Evolutionary conservation across 1,139 yeast genomes (phyloP).

Genomic region (Saccharomyces hybrid): DNA sequence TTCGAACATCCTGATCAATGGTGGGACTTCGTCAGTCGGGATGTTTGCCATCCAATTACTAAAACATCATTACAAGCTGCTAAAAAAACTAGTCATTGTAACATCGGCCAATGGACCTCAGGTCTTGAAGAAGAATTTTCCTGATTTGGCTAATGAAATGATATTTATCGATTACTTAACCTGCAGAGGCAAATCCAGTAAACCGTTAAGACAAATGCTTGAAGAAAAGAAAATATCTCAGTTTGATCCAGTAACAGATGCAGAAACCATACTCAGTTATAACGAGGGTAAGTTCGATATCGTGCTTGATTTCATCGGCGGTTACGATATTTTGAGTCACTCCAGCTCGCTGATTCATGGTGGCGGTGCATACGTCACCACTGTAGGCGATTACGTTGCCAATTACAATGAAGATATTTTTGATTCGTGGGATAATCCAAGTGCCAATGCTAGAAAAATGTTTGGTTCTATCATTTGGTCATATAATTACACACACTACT

Average conservation of each 20-base stretch:
- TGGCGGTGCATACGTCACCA: slow-evolving; percentile 45
- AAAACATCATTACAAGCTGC: slow-evolving; percentile 39
- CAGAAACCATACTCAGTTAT: slow-evolving; percentile 23
- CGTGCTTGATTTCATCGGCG: slow-evolving; percentile 46
- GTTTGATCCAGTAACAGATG: slow-evolving; percentile 23
- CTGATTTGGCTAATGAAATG: slow-evolving; percentile 25
- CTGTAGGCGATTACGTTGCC: slow-evolving; percentile 46
- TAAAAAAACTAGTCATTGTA: slow-evolving; percentile 39
- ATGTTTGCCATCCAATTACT: slow-evolving; percentile 51
- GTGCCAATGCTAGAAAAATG: slow-evolving; percentile 34
- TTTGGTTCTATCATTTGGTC: slow-evolving; percentile 33
- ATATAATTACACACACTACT: slow-evolving; percentile 31
- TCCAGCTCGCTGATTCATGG: slow-evolving; percentile 30
- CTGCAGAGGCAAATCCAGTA: slow-evolving; percentile 25
- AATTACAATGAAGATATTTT: slow-evolving; percentile 33
- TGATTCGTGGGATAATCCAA: slow-evolving; percentile 33
- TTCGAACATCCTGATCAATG: slow-evolving; percentile 49
- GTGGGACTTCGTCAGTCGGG: slow-evolving; percentile 77
- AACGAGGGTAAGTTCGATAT: slow-evolving; percentile 36
- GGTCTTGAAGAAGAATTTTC: slow-evolving; percentile 23
- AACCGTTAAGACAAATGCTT: slow-evolving; percentile 26
- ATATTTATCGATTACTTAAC: slow-evolving; percentile 27
- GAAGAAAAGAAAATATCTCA: slow-evolving; percentile 24
- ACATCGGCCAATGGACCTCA: slow-evolving; percentile 33
- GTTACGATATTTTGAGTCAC: slow-evolving; percentile 32